Base-by-base conservation (phyloP, 2,329 filamentous ascomycete species). In the Scleromitrula shiraiana region DNA sequence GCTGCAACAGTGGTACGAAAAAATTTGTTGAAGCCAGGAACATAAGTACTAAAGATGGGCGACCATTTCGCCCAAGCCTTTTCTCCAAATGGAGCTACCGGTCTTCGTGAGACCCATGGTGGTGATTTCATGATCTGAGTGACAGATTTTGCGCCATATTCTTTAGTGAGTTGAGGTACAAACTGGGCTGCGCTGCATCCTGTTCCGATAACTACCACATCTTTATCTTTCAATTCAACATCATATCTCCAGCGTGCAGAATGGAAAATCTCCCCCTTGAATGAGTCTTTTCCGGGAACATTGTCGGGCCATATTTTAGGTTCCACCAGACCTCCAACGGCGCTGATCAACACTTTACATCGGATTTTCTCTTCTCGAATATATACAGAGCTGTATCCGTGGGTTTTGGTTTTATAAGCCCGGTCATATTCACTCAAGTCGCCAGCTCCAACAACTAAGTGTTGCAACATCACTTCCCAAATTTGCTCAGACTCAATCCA, bases 61-160 rank as follows among this genome's bases (percentile, higher is more conserved):
- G 67, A 63, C 60, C 70, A 73, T 57, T 69, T 70, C 45, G 70
- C 64, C 67, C 70, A 78, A 38, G 56, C 63, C 19, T 68, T 63
- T 4, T 69, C 61, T 24, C 57, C 57, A 17, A 54, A 57, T 0
- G 70, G 70, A 8, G 68, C 62, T 4, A 62, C 40, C 1, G 59
- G 8, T 38, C 65, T 63, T 2, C 73, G 70, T 4, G 71, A 66
- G 1, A 78, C 70, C 76, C 76, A 80, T 1, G 77, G 77, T 9
- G 76, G 74, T 12, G 73, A 73, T 14, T 75, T 65, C 73, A 80
- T 77, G 6, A 81, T 53, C 53, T 81, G 77, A 1, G 75, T 78
- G n/a, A 80, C 70, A 5, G 72, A 73, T 56, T 73, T 78, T 26
- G 71, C 74, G 19, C 54, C 57, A 42, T 63, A 59, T 26, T 60